Evolutionary conservation across 768 basidiomycete species (phyloP).

Genomic region (Neoboletus magnificus): DNA sequence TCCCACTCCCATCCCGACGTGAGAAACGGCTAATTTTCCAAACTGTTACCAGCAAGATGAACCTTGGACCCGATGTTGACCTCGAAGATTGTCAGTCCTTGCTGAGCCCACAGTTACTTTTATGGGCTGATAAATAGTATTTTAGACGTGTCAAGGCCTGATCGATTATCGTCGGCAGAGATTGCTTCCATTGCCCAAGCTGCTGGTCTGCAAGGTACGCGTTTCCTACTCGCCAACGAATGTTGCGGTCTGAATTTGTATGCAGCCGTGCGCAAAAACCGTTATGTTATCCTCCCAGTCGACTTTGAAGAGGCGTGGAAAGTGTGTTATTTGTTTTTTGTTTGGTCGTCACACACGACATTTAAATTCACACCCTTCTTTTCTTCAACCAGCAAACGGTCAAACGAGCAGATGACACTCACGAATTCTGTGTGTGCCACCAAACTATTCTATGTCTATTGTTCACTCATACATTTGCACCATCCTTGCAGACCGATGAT

Average conservation of each 20-base stretch:
- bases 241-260: constrained; percentile 3
- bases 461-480: constrained; percentile 2
- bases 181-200: constrained; percentile 95
- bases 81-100: constrained; percentile 86
- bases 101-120: constrained; percentile 6
- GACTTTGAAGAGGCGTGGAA: constrained; percentile 99
- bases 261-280: constrained; percentile 90
- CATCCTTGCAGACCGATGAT: constrained; percentile 38
- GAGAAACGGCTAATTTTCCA: constrained; percentile 98
- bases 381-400: constrained; percentile 76
- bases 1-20: constrained; percentile 89
- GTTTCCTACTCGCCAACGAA: neutral
- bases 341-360: constrained; percentile 39
- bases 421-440: constrained; percentile 82
- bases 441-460: neutral
- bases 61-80: constrained; percentile 95
- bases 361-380: constrained; percentile 32
- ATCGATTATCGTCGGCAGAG: constrained; percentile 92
- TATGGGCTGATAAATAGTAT: constrained; percentile 6
- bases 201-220: constrained; percentile 88
- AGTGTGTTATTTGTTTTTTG: constrained; percentile 65
- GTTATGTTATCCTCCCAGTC: constrained; percentile 92
- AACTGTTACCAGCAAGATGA: constrained; percentile 96
- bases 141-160: constrained; percentile 93
- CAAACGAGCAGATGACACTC: constrained; percentile 94